Percentiles rank a stretch among this genome's conserved stretches.
phyloP scores from a whole-genome alignment of 441 rosid species.

The Syzygium malaccense region DNA sequence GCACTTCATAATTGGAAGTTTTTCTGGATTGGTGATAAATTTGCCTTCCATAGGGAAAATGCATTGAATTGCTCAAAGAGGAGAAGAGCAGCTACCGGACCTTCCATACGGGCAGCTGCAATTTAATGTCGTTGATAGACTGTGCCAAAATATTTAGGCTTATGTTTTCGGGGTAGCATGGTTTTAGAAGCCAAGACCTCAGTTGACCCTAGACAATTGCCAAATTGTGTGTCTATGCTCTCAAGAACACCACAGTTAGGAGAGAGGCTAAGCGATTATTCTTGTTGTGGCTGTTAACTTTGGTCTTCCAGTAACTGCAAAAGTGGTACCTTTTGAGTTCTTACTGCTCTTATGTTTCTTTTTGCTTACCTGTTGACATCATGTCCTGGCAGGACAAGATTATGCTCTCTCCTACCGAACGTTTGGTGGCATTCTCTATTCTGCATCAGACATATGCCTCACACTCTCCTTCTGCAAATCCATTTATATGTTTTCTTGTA shows the following conservation, averaged over 20 bases:
- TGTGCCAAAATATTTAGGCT: background rate
- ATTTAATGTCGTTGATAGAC: background rate
- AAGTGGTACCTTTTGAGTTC: background rate
- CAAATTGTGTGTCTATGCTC: background rate
- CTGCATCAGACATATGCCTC: conserved; percentile 55
- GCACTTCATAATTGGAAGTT: background rate
- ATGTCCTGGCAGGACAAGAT: conserved; percentile 44
- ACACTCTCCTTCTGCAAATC: conserved; percentile 45
- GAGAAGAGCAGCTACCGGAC: background rate
- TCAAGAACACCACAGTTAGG: background rate
- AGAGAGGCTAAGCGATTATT: background rate
- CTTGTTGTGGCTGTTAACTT: background rate
- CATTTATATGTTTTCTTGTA: conserved; percentile 49
- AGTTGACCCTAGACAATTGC: background rate
- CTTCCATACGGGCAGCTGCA: background rate
- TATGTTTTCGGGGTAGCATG: background rate
- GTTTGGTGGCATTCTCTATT: conserved; percentile 62
- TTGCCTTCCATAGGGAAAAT: background rate
- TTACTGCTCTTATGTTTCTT: background rate
- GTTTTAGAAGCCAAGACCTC: background rate
- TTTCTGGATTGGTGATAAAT: background rate
- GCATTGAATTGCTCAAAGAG: background rate
- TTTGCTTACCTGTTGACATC: conserved; percentile 11
- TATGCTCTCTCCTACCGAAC: conserved; percentile 47
- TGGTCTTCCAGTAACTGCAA: background rate